Evolutionary conservation across 371 early-diverging fungal genomes (phyloP).

Genomic region (Mucor ambiguus): DNA sequence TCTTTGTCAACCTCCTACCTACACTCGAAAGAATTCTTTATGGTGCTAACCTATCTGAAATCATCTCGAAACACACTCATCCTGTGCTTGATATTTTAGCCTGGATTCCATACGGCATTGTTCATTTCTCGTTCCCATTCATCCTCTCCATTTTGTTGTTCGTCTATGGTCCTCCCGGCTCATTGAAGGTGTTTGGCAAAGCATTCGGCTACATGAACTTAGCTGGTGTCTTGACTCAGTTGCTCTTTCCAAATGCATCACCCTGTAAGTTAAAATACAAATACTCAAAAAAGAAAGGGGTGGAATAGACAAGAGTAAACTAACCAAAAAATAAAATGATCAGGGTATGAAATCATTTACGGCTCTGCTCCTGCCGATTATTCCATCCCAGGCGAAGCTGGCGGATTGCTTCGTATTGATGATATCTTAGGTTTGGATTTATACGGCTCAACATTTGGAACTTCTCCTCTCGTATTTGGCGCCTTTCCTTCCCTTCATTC

Average conservation of each 20-base stretch:
- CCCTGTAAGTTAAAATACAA: slow-evolving; percentile 64
- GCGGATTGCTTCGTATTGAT: slow-evolving; percentile 72
- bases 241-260: slow-evolving; percentile 71
- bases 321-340: not conserved
- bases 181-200: slow-evolving; percentile 56
- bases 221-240: slow-evolving; percentile 70
- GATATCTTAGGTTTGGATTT: slow-evolving; percentile 64
- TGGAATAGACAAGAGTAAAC: not conserved
- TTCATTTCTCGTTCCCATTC: slow-evolving; percentile 70
- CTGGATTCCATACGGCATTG: slow-evolving; percentile 75
- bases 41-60: slow-evolving; percentile 67
- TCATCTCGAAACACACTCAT: slow-evolving; percentile 57
- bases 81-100: slow-evolving; percentile 64
- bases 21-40: slow-evolving; percentile 70
- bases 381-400: slow-evolving; percentile 73
- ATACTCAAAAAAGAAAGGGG: not conserved
- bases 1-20: slow-evolving; percentile 71
- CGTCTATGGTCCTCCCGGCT: slow-evolving; percentile 56
- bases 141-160: slow-evolving; percentile 52
- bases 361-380: slow-evolving; percentile 67
- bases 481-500: slow-evolving; percentile 79
- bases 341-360: slow-evolving; percentile 68
- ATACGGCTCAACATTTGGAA: slow-evolving; percentile 68
- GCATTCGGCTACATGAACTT: slow-evolving; percentile 74
- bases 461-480: slow-evolving; percentile 79